phyloP scores from a whole-genome alignment of 768 basidiomycete species.

The Pilatotrama ljubarskyi region DNA sequence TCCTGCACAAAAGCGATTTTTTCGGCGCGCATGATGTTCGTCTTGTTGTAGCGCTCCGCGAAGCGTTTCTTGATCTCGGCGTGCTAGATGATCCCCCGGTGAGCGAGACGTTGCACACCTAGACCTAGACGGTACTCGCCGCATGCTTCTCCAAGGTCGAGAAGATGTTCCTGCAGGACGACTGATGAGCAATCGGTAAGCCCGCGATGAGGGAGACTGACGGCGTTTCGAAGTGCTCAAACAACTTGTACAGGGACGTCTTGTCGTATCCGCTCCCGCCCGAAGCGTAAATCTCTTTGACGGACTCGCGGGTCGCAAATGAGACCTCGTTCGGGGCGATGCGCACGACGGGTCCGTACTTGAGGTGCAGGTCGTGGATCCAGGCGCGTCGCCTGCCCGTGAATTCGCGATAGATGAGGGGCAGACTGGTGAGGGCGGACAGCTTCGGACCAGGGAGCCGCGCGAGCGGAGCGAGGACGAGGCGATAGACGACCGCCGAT shows the following conservation, averaged over 20 bases:
- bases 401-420: slow-evolving; percentile 23
- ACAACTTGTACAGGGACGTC: slow-evolving; percentile 16
- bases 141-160: slow-evolving; percentile 16
- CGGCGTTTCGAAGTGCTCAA: slow-evolving; percentile 18
- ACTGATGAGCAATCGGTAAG: no score
- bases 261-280: slow-evolving; percentile 27
- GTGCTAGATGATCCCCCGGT: slow-evolving; percentile 4
- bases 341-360: slow-evolving; percentile 25
- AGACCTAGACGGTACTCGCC: neutral
- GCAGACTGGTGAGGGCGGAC: slow-evolving; percentile 15
- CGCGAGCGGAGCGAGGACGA: slow-evolving; percentile 16
- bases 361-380: slow-evolving; percentile 20
- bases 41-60: slow-evolving; percentile 20
- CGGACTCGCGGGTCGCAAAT: slow-evolving; percentile 24
- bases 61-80: slow-evolving; percentile 15
- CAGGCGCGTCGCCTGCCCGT: slow-evolving; percentile 14
- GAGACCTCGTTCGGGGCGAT: slow-evolving; percentile 25
- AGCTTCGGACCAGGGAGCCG: slow-evolving; percentile 17
- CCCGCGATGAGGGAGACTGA: neutral
- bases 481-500: neutral
- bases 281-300: slow-evolving; percentile 25
- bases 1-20: slow-evolving; percentile 14
- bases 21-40: slow-evolving; percentile 15
- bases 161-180: slow-evolving; percentile 18
- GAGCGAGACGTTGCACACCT: neutral